Percentiles rank a stretch among this genome's conserved stretches.
phyloP scores from a whole-genome alignment of 1,284 basidiomycete genomes.

The Trichosporon faecale region DNA sequence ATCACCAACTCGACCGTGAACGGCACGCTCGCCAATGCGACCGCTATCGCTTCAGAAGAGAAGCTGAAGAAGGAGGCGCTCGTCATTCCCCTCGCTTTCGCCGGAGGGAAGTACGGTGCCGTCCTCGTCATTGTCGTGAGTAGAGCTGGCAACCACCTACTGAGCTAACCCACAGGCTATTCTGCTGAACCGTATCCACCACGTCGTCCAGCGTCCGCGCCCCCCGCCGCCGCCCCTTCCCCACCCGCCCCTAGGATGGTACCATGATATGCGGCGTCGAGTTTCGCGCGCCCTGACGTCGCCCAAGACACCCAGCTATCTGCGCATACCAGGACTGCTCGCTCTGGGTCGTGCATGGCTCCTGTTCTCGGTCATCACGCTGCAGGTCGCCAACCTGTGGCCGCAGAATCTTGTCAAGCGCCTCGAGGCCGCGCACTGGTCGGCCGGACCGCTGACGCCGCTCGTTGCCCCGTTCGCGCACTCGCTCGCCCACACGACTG shows the following conservation, averaged over 20 bases:
- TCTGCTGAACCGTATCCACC: slow-evolving; percentile 48
- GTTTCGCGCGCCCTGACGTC: slow-evolving; percentile 31
- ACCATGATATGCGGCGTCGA: slow-evolving; percentile 1
- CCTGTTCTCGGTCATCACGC: slow-evolving; percentile 41
- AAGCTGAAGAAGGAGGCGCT: neutral
- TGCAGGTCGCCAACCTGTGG: slow-evolving; percentile 44
- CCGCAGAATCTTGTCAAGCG: slow-evolving; percentile 21
- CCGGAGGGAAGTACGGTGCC: neutral
- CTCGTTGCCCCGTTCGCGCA: neutral
- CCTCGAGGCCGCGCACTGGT: neutral
- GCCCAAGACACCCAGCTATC: slow-evolving; percentile 29
- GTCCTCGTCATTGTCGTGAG: neutral
- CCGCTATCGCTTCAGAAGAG: neutral
- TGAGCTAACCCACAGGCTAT: slow-evolving; percentile 33
- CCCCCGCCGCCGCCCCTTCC: slow-evolving; percentile 33
- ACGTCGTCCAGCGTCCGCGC: slow-evolving; percentile 45
- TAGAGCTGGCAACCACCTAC: neutral
- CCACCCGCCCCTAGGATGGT: slow-evolving; percentile 23
- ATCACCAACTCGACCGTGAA: slow-evolving; percentile 63
- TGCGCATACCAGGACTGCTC: slow-evolving; percentile 45
- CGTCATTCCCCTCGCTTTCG: neutral
- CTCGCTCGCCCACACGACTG: slow-evolving; percentile 17
- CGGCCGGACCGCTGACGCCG: neutral
- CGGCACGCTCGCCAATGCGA: slow-evolving; percentile 59
- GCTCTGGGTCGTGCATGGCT: slow-evolving; percentile 40